These are phyloP conservation scores for Cucurbita pepo DNA, from an alignment of 306 rosid genomes.

Conservation along the genomic window DNA sequence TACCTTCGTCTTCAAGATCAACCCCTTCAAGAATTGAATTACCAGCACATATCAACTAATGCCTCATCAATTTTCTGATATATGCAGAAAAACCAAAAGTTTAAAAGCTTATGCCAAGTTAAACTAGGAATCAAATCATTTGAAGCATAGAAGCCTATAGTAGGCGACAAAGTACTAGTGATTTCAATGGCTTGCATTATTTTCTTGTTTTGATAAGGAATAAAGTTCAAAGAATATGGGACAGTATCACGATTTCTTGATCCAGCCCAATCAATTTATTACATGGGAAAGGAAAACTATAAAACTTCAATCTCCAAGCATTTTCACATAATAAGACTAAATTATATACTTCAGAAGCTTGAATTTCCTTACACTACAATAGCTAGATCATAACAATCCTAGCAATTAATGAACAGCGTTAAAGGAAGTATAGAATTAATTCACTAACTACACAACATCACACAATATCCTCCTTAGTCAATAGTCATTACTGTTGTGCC, in stretches of 20 bases:
- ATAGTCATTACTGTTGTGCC: neutral
- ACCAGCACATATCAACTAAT: slow-evolving; percentile 11
- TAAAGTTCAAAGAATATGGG: too few relatives aligned
- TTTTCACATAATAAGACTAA: neutral
- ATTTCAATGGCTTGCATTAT: neutral
- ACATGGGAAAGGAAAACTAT: neutral
- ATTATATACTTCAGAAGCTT: neutral
- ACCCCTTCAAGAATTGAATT: slow-evolving; percentile 31
- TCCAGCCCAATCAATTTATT: neutral
- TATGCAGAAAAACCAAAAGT: neutral
- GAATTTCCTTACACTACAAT: neutral
- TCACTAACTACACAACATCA: neutral
- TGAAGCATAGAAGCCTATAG: neutral
- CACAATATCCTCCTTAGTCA: neutral
- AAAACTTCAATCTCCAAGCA: too few relatives aligned
- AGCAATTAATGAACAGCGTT: neutral
- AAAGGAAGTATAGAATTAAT: neutral
- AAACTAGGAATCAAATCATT: neutral
- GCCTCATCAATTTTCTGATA: slow-evolving; percentile 13
- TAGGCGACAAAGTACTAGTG: neutral
- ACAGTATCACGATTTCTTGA: neutral
- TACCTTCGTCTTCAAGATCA: slow-evolving; percentile 29
- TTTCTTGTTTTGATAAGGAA: too few relatives aligned
- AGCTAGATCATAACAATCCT: neutral
- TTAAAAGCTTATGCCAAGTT: neutral